phyloP scores from a whole-genome alignment of 2,329 filamentous ascomycete genomes.

The Pyricularia grisea region DNA sequence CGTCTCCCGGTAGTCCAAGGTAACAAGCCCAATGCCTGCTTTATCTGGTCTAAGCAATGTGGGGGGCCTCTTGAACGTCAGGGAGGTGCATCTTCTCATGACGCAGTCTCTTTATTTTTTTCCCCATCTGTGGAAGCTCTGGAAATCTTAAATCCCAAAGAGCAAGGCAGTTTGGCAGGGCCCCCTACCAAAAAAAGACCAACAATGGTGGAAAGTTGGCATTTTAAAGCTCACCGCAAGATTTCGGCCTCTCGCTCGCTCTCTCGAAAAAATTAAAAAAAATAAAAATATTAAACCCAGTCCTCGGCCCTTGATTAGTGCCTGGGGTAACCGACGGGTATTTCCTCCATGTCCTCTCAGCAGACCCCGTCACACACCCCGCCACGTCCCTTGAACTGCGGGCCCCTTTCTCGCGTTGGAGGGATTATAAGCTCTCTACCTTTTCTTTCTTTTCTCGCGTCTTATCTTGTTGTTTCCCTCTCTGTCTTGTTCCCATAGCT shows the following conservation, averaged over 20 bases:
- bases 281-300: no score
- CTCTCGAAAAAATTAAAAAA: no score
- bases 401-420: not conserved
- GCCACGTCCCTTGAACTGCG: not conserved
- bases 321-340: not conserved
- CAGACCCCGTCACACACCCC: not conserved
- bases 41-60: not conserved
- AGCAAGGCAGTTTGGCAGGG: not conserved
- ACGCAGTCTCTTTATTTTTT: not conserved
- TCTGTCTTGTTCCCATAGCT: no score
- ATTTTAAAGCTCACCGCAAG: not conserved
- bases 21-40: not conserved
- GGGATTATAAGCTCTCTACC: not conserved
- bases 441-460: not conserved
- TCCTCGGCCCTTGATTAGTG: not conserved
- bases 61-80: not conserved
- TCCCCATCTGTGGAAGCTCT: not conserved
- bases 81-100: not conserved
- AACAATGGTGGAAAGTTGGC: not conserved
- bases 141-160: not conserved
- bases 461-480: not conserved
- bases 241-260: not conserved
- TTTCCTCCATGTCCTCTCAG: not conserved
- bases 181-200: no score
- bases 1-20: no score